Conservation (phyloP, 257 asterid genomes). For the Nicotiana noctiflora region DNA sequence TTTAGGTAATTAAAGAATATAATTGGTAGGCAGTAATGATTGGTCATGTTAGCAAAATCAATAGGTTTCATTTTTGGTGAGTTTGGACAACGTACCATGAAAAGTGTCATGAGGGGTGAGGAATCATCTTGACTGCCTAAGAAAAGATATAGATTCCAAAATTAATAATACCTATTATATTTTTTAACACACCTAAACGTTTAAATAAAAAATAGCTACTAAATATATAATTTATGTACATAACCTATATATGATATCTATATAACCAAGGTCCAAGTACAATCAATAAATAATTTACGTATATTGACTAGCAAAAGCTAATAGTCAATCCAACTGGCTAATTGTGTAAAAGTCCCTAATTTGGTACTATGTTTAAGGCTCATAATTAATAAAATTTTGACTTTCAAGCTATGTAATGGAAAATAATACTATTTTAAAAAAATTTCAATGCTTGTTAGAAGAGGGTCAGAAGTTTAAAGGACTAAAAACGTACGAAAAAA, state of each 20-base stretch:
- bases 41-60: not conserved
- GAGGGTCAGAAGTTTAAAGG: not conserved
- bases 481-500: not conserved
- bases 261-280: too few relatives aligned
- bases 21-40: not conserved
- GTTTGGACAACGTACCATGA: not conserved
- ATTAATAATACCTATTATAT: not conserved
- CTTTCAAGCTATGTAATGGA: not conserved
- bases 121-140: not conserved
- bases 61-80: not conserved
- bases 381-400: too few relatives aligned
- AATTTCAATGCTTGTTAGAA: not conserved
- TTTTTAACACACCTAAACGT: too few relatives aligned
- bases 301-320: too few relatives aligned
- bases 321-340: too few relatives aligned
- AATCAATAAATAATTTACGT: too few relatives aligned
- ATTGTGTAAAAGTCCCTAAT: too few relatives aligned
- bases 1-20: not conserved
- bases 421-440: not conserved
- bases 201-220: too few relatives aligned
- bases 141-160: not conserved
- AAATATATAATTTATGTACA: too few relatives aligned
- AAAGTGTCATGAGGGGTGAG: not conserved
- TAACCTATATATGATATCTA: too few relatives aligned
- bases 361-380: not conserved